Evolutionary conservation across 2,329 filamentous ascomycete species (phyloP), one percentile per base, ranked within the genome.

Genomic region (Plectosphaerella sp.): DNA sequence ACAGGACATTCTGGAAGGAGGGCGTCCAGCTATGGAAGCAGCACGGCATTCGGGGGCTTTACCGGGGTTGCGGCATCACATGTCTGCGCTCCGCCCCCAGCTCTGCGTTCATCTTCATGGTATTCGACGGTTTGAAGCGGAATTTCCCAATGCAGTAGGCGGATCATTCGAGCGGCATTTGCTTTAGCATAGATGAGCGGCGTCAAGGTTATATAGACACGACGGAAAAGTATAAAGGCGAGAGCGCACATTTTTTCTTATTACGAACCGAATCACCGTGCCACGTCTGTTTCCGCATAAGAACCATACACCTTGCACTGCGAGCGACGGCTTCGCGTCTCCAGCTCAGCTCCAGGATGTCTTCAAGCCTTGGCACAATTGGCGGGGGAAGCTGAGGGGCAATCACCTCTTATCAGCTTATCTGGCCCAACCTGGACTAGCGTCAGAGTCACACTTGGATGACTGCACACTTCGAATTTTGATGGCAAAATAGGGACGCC

Each of bases 101-200:
- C 69, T 97, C 92, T n/a, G 94, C 94, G 8, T 91, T 97, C 64
- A 99, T 99, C 55, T 99, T 99, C 64, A 92, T 94, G 56, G 85
- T 97, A 55, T 97, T 92, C 66, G 94, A 97, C 71, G 88, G 86
- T 14, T 70, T 99, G 68, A 91, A 91, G 73, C 79, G 77, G 57
- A 74, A 83, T 59, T 79, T 94, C 62, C 76, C 80, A 35, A 61
- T 82, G 58, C 69, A 72, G 53, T 71, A 59, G 55, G 28, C 28
- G 28, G 28, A 33, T 33, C 28, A 10, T 33, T 33, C 28, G 28
- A 33, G 28, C 28, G 28, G 11, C 28, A 33, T 33, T 33, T 33
- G 28, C 28, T 33, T 33, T 33, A 10, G 8, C 28, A 33, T 33
- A 33, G 28, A 33, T 33, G 28, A 33, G 28, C 28, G 28, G 28